Evolutionary conservation across 2,329 filamentous ascomycete species (phyloP), one percentile per base, ranked within the genome.

Genomic region (Penicillium italicum): DNA sequence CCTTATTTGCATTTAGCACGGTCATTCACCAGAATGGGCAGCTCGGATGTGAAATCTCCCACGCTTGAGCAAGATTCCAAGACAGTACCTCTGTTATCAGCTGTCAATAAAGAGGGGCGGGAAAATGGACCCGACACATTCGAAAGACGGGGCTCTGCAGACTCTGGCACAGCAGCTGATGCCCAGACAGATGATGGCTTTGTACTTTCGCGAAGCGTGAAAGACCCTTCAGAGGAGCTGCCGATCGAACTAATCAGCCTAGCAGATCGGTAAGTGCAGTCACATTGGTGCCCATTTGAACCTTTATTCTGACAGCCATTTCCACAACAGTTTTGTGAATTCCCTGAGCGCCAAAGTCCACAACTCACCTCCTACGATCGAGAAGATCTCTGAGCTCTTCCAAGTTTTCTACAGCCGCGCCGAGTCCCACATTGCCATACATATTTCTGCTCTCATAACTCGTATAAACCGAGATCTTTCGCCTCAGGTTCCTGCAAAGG

Each of bases 171-270:
- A 38, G 66, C 62, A 14, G 68, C 69, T 34, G 68, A 70, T 51
- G 62, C 60, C 42, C 68, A 72, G 33, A 63, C 63, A 33, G 66
- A 71, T 31, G 68, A 73, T 44, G 65, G 64, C n/a, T 71, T 70
- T 37, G 66, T 71, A 16, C 66, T 72, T 9, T 70, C 72, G 18
- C 63, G 67, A 16, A 69, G 68, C 50, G 55, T 79, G 12, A 78
- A 88, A 4, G 83, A 90, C 60, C 87, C 90, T 55, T 87, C 94
- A 60, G 90, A 96, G 66, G 89, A 96, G 68, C 84, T 99, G 40
- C 94, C 94, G 14, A 94, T 97, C 67, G 94, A 99, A 80, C 84
- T 99, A 56, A 83, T 94, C 56, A 94, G 90, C 72, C 77, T 97
- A 69, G 91, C 89, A 20, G 93, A 97, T 74, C 90, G 89, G 90